Evolutionary conservation across 2,329 filamentous ascomycete genomes (phyloP).

Genomic region (Cladophialophora yegresii): DNA sequence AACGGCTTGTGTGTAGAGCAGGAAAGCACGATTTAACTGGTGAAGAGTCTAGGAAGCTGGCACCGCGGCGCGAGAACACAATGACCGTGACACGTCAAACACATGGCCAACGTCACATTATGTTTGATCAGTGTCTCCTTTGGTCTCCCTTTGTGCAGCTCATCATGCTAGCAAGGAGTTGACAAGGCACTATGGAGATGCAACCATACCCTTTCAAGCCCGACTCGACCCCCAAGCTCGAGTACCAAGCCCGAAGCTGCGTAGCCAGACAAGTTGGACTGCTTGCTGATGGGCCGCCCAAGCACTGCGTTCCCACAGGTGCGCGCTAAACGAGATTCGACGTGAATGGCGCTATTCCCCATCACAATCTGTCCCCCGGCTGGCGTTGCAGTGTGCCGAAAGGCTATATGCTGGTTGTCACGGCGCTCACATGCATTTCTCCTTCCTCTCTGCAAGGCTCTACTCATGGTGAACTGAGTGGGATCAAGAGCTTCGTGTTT

Average conservation of each 20-base stretch:
- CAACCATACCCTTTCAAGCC: conserved; percentile 16
- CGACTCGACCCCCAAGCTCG: conserved; percentile 7
- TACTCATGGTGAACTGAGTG: conserved; percentile 34
- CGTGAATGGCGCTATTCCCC: conserved; percentile 18
- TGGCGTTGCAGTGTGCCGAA: conserved; percentile 22
- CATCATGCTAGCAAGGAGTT: conserved; percentile 7
- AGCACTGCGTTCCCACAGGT: conserved; percentile 5
- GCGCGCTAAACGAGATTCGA: conserved; percentile 22
- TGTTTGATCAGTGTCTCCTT: conserved; percentile 15
- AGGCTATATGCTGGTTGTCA: conserved; percentile 33
- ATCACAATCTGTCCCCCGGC: conserved; percentile 15
- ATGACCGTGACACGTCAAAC: neutral
- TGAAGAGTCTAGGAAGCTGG: neutral
- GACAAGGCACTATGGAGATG: neutral
- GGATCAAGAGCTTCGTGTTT: conserved; percentile 28
- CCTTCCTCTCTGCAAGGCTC: conserved; percentile 33
- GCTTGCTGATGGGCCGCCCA: conserved; percentile 10
- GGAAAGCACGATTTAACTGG: conserved; percentile 11
- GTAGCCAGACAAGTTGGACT: conserved; percentile 16
- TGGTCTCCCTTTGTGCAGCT: conserved; percentile 10
- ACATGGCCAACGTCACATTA: conserved; percentile 8
- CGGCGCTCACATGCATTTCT: conserved; percentile 24
- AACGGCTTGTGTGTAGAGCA: neutral
- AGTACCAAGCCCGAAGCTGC: conserved; percentile 15
- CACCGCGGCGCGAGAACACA: neutral